Evolutionary conservation across 208 protist species (phyloP), one percentile per base, ranked within the genome.

Genomic region (Trichomonas vaginalis): DNA sequence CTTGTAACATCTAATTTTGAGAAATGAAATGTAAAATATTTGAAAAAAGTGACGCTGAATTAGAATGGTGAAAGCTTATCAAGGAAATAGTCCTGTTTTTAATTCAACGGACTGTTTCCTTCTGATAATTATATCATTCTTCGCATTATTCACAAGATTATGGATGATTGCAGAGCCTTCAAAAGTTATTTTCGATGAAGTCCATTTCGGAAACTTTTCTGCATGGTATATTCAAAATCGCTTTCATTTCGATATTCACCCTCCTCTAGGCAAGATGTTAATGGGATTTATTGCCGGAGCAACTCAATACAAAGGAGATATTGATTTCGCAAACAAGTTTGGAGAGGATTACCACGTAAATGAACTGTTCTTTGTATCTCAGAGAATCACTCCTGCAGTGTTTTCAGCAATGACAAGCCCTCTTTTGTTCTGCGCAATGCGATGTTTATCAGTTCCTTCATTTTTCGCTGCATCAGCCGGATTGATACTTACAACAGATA

Each of bases 301-400:
- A 17, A 92, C 86, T 27, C 86, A 92, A 92, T 92, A 92, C 37
- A 48, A 48, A 92, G 86, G 86, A 35, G 45, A 92, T 92, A 92
- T 92, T 32, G 86, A 92, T n/a, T 92, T 35, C 14, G 86, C n/a
- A 51, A 39, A 23, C 8, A 51, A 51, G 14, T 92, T 92, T 48
- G 40, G 45, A 4, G 27, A 51, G 37, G 12, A 42, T 51, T 92
- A 92, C 37, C 9, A 2, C 0, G 14, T 51, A 2, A 40, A 92
- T 39, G 86, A 92, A 92, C 27, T 92, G 4, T 51, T 51, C 37
- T 92, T 39, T 92, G 86, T 92, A n/a, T 48, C 40, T 14, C 45
- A 51, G 37, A 27, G 86, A 35, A 51, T 92, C 8, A 92, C 86
- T 39, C 45, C 45, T 17, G 45, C 45, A 17, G 45, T 92, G 21